phyloP scores from a whole-genome alignment of 331 rosid genomes.

The Erythrophleum ivorense region DNA sequence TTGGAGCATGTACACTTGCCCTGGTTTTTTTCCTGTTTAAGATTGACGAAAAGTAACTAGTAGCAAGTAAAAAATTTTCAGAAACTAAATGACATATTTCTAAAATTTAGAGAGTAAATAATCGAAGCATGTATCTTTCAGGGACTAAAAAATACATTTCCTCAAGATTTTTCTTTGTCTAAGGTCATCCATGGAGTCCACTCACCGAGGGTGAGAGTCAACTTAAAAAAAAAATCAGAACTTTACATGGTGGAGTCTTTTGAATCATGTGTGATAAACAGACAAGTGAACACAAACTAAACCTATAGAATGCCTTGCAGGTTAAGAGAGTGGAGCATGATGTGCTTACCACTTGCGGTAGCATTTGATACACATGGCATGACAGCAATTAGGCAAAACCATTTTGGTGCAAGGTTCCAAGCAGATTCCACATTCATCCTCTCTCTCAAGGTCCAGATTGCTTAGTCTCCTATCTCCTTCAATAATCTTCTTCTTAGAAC shows the following conservation, averaged over 20 bases:
- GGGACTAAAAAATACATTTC: background rate
- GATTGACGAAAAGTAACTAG: background rate
- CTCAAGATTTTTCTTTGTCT: background rate
- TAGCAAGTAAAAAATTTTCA: background rate
- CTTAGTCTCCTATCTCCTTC: conserved; percentile 58
- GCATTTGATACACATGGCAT: conserved; percentile 97
- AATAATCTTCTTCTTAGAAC: conserved; percentile 48
- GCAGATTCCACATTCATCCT: conserved; percentile 98
- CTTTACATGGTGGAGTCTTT: background rate
- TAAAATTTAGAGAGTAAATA: too few species aligned
- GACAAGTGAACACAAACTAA: background rate
- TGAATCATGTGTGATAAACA: background rate
- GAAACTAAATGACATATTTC: background rate
- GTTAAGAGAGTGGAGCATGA: background rate
- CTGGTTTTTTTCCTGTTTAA: background rate
- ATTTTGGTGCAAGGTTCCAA: conserved; percentile 94
- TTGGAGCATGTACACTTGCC: background rate
- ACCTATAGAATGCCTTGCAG: background rate
- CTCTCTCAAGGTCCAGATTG: conserved; percentile 76
- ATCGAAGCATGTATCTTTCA: background rate
- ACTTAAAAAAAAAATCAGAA: background rate
- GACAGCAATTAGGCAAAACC: conserved; percentile 95
- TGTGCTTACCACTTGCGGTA: conserved; percentile 85
- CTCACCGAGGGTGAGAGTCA: background rate
- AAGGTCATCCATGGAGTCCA: background rate